Conservation (phyloP, 2,329 filamentous ascomycete genomes). For the Nothophoma quercina region DNA sequence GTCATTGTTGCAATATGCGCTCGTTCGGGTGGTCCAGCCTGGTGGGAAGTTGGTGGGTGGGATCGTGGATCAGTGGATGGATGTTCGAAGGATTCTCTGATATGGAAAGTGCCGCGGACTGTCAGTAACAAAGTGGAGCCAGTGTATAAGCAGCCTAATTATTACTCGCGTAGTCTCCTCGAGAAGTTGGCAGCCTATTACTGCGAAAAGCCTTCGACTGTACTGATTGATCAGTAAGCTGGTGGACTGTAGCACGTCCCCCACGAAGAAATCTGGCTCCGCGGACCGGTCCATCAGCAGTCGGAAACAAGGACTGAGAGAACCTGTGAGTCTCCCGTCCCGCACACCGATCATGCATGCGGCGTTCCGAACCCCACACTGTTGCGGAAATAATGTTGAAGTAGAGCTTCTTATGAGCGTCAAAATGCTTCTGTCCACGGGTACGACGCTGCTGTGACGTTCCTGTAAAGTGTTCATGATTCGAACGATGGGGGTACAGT, state of each 20-base stretch:
- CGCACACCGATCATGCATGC: conserved; percentile 9
- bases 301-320: not conserved
- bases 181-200: not conserved
- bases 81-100: conserved; percentile 10
- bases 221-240: not conserved
- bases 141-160: not conserved
- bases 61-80: not conserved
- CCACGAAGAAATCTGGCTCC: not conserved
- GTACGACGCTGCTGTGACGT: not conserved
- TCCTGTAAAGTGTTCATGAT: not conserved
- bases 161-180: conserved; percentile 7
- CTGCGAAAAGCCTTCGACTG: not conserved
- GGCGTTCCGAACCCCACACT: not conserved
- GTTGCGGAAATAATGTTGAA: not conserved
- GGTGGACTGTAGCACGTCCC: not conserved
- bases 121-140: conserved; percentile 16
- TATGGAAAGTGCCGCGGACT: conserved; percentile 11
- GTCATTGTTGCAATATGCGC: not conserved
- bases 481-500: not conserved
- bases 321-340: not conserved
- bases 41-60: not conserved
- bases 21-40: not conserved
- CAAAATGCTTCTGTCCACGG: not conserved
- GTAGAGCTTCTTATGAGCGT: not conserved
- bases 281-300: not conserved